These are phyloP conservation scores for Fusarium subglutinans DNA, from an alignment of 2,329 filamentous ascomycete species.

Conservation along the genomic window DNA sequence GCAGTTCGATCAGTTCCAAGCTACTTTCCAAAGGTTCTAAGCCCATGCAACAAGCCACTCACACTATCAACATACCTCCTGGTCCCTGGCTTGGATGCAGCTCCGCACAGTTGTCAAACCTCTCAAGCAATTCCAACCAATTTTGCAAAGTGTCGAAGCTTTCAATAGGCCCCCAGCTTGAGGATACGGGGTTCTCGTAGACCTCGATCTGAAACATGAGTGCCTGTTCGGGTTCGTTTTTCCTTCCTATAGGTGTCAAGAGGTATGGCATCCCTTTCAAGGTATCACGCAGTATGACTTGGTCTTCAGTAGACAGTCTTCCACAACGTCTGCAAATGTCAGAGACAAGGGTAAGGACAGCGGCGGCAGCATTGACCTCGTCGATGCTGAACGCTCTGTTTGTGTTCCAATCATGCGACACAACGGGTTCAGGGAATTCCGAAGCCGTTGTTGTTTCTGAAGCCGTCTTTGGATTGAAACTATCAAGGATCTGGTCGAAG, in stretches of 20 bases:
- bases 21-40: not conserved
- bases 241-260: constrained; percentile 1
- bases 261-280: constrained; percentile 19
- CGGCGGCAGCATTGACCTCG: constrained; percentile 1
- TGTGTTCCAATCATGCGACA: too few relatives aligned
- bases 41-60: not conserved
- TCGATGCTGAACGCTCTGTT: not conserved
- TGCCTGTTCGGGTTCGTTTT: not conserved
- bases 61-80: constrained; percentile 11
- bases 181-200: constrained; percentile 1
- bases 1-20: not conserved
- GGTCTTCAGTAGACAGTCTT: not conserved
- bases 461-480: not conserved
- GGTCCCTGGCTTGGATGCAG: constrained; percentile 4
- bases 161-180: constrained; percentile 18
- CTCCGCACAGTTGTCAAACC: constrained; percentile 9
- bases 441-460: not conserved
- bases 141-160: constrained; percentile 12
- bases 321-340: not conserved
- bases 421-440: not conserved
- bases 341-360: constrained; percentile 1
- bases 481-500: not conserved
- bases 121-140: not conserved
- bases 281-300: not conserved
- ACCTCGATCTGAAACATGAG: constrained; percentile 4